A percentile compares a stretch with the other conserved stretches of the same genome.
These are phyloP conservation scores for Actinomortierella ambigua DNA, from an alignment of 371 early-diverging fungal genomes.

Conservation along the genomic window DNA sequence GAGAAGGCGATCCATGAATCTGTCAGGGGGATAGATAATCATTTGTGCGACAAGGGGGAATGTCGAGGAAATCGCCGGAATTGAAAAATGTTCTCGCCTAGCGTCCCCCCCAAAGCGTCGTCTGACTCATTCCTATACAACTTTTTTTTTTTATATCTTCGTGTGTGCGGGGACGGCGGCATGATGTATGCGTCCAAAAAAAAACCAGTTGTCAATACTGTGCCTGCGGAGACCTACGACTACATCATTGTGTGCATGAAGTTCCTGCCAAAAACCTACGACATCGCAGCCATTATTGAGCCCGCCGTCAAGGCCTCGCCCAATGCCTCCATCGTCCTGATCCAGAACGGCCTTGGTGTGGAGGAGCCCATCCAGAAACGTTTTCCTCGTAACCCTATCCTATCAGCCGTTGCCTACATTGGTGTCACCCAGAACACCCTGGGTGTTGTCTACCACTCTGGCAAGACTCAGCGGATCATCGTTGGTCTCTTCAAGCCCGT, in stretches of 20 bases:
- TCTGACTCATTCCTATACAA: too few relatives aligned
- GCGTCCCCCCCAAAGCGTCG: too few relatives aligned
- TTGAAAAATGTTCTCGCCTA: too few relatives aligned
- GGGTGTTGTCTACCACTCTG: conserved; percentile 63
- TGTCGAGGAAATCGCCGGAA: too few relatives aligned
- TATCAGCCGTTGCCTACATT: conserved; percentile 79
- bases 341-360: conserved; percentile 89
- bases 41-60: too few relatives aligned
- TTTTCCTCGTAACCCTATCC: conserved; percentile 72
- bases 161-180: too few relatives aligned
- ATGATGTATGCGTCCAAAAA: background rate
- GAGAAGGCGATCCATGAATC: too few relatives aligned
- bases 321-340: conserved; percentile 72
- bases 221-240: conserved; percentile 66
- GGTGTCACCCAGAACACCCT: conserved; percentile 67
- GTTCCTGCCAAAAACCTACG: conserved; percentile 68
- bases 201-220: conserved; percentile 55
- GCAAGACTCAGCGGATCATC: conserved; percentile 26
- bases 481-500: conserved; percentile 49
- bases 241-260: conserved; percentile 80
- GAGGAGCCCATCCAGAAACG: conserved; percentile 66
- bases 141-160: too few relatives aligned
- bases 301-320: conserved; percentile 60
- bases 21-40: too few relatives aligned
- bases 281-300: conserved; percentile 65